Base-by-base conservation (phyloP, 352 stramenopile genomes). In the Globisporangium polare region DNA sequence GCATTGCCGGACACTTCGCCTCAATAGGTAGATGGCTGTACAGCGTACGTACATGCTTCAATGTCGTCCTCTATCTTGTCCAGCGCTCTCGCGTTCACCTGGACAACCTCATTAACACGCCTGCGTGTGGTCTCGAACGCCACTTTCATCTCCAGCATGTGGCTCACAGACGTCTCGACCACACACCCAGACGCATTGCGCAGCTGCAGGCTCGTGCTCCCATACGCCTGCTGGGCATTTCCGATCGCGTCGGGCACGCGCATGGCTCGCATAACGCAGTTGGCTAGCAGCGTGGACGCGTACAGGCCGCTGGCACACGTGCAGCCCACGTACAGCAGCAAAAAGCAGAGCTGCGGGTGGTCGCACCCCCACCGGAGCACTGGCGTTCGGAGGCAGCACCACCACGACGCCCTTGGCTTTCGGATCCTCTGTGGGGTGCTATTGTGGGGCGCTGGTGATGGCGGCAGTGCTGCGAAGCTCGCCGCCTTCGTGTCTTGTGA, bases 281-380 rank as follows among this genome's bases (percentile, higher is more conserved):
- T 37, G 1, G 75, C 69, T 27, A 87, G 22, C 49, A 71, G 60
- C 2, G 73, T 74, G 9, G 79, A 74, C 9, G 79, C 53, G 60
- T 74, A 75, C 31, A 75, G 63, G n/a, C 81, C 81, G 24, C 73
- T 74, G 5, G 68, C 41, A 41, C 75, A 77, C 17, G 67, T 75
- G 50, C 70, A 80, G 22, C 68, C 17, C 22, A 86, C 42, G 35
- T 82, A 75, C 15, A 88, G 60, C 18, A 88, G n/a, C n/a, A 80
- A 42, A 61, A 87, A 89, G 50, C 70, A 71, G 7, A 85, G 42
- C 0, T 80, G 75, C 24, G 81, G 79, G 45, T 80, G 82, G 43
- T 66, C 72, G 57, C 63, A 71, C 26, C 85, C 46, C 73, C 66
- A 79, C 27, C 24, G 6, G 43, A 62, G 6, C 45, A 57, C 24